Evolutionary conservation across 1,284 basidiomycete species (phyloP), one percentile per base, ranked within the genome.

Genomic region (Afroboletus lepidellus): DNA sequence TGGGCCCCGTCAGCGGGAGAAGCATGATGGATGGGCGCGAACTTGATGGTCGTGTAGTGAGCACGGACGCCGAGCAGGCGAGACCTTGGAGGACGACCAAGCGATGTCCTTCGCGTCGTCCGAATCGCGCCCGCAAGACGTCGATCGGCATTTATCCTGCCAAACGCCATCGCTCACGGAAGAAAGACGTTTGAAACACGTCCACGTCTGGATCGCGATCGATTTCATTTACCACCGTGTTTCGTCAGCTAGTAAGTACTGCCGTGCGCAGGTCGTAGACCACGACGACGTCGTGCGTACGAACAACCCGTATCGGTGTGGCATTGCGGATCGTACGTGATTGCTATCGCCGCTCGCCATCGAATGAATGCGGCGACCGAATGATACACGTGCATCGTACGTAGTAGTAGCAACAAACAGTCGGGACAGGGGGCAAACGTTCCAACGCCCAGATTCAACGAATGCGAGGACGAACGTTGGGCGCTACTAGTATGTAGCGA

Each of bases 311-410:
- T 21, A 46, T 30, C 27, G 42, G 33, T 32, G 0, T 30, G 60
- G 52, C 29, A 38, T 20, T 50, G 36, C 45, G 46, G 45, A 56
- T 57, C 41, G 1, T 11, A n/a, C n/a, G 37, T 15, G 56, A 24
- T 36, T 7, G 56, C 61, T 60, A 62, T 60, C 41, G 16, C 57
- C 33, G 48, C 37, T 18, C 23, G 5, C 16, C 13, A 23, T 15
- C 21, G 37, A 11, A 32, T 44, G 5, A 45, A 44, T 18, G 41
- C 20, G 41, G 37, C 27, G 39, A 48, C 32, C 16, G 24, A 48
- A 46, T 33, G 56, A 61, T 56, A 41, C 60, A 61, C 61, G 59
- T 63, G 61, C 50, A 20, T 15, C 13, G 29, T 13, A 30, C 9
- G 29, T 13, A 30, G 9, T 30, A 30, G 9, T 11, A 13, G 15